A percentile compares a stretch with the other conserved stretches of the same genome.
These are phyloP conservation scores for Aspergillus pseudonomiae DNA, from an alignment of 2,329 filamentous ascomycete species.

Conservation along the genomic window DNA sequence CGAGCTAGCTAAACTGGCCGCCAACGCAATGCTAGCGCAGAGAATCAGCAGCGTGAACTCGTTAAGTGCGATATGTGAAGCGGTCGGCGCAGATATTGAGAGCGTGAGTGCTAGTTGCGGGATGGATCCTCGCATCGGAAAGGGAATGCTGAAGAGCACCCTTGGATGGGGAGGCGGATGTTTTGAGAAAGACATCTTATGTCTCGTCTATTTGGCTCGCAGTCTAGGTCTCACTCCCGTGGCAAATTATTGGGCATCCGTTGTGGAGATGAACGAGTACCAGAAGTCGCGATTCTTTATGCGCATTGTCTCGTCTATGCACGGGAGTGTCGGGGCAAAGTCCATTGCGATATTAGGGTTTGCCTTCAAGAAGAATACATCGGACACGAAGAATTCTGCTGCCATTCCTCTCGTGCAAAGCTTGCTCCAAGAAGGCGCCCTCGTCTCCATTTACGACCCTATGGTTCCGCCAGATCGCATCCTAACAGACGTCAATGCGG, in stretches of 20 bases:
- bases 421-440: constrained; percentile 64
- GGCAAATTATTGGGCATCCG: constrained; percentile 72
- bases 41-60: constrained; percentile 78
- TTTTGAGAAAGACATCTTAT: constrained; percentile 79
- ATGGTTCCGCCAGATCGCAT: constrained; percentile 40
- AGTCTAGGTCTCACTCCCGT: constrained; percentile 70
- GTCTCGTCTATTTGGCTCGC: constrained; percentile 72
- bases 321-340: constrained; percentile 70
- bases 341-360: constrained; percentile 75
- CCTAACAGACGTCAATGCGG: constrained; percentile 25
- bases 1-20: constrained; percentile 75
- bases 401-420: constrained; percentile 66
- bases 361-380: constrained; percentile 79
- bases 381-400: constrained; percentile 65
- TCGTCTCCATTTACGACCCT: constrained; percentile 31
- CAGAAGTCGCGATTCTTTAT: constrained; percentile 70
- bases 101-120: constrained; percentile 71
- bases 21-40: constrained; percentile 79
- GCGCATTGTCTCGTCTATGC: constrained; percentile 66
- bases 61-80: not conserved
- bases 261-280: constrained; percentile 76
- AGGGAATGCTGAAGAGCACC: constrained; percentile 71
- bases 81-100: constrained; percentile 35
- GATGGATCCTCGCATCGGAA: constrained; percentile 70
- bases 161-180: constrained; percentile 79